A percentile compares a stretch with the other conserved stretches of the same genome.
Conservation (phyloP, 495 filamentous ascomycete species). For the Penicillium paradoxum region DNA sequence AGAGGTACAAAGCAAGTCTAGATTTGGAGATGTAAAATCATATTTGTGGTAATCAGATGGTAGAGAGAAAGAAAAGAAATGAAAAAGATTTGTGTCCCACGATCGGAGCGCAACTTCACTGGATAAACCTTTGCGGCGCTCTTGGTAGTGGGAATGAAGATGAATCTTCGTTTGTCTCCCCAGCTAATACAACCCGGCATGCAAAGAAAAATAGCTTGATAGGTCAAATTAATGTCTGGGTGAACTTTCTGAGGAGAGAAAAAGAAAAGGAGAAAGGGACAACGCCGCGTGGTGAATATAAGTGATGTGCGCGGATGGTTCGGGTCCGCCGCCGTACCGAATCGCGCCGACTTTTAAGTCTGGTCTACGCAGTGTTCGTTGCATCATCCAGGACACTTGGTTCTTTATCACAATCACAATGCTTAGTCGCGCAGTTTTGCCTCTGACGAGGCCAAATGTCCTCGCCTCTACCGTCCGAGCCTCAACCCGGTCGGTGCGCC, state of each 20-base stretch:
- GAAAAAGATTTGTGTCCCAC: slow-evolving; percentile 37
- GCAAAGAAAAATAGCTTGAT: slow-evolving; percentile 40
- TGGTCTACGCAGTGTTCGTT: slow-evolving; percentile 1
- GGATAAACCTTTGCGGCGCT: slow-evolving; percentile 50
- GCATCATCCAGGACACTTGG: slow-evolving; percentile 19
- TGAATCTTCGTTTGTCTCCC: slow-evolving; percentile 54
- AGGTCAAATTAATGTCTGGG: slow-evolving; percentile 65
- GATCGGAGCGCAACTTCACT: slow-evolving; percentile 47
- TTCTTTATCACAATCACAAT: slow-evolving; percentile 22
- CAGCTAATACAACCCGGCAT: slow-evolving; percentile 63
- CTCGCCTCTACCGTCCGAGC: slow-evolving; percentile 36
- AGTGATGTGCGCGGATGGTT: slow-evolving; percentile 23
- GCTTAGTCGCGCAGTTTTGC: slow-evolving; percentile 45
- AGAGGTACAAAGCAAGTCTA: slow-evolving; percentile 1
- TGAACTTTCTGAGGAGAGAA: slow-evolving; percentile 54
- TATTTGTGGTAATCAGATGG: slow-evolving; percentile 1
- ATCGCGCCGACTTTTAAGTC: slow-evolving; percentile 31
- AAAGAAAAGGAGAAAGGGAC: slow-evolving; percentile 23
- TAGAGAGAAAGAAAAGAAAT: slow-evolving; percentile 4
- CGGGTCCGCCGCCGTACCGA: slow-evolving; percentile 19
- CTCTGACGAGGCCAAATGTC: slow-evolving; percentile 42
- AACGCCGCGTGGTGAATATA: slow-evolving; percentile 17
- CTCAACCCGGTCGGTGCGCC: slow-evolving; percentile 29
- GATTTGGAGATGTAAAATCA: not conserved
- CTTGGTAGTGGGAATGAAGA: slow-evolving; percentile 54